phyloP scores from a whole-genome alignment of 164 flowering plant genomes.

The Magnolia kwangsiensis region DNA sequence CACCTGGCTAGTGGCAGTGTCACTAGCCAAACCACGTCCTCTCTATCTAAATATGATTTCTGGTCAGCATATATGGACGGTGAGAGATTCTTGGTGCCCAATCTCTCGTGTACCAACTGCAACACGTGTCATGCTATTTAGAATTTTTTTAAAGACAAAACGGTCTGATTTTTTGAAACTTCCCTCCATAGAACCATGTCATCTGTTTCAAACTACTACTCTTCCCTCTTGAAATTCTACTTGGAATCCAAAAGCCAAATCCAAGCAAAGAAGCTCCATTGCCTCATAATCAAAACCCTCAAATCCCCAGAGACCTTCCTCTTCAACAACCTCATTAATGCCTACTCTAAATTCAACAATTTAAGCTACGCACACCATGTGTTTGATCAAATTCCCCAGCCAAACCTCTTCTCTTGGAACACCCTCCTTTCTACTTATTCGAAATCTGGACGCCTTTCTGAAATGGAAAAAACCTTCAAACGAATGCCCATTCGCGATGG shows the following conservation, averaged over 20 bases:
- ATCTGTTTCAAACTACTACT: slow-evolving; percentile 43
- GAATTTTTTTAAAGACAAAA: too few species aligned
- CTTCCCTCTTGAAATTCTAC: slow-evolving; percentile 49
- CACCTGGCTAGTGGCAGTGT: too few species aligned
- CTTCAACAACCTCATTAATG: slow-evolving; percentile 47
- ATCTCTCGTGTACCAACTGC: too few species aligned
- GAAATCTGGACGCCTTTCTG: slow-evolving; percentile 32
- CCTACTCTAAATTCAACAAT: slow-evolving; percentile 40
- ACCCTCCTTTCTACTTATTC: slow-evolving; percentile 62
- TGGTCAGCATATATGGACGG: too few species aligned
- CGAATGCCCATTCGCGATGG: slow-evolving; percentile 24
- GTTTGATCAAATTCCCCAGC: slow-evolving; percentile 67
- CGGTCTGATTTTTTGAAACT: background rate
- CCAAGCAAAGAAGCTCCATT: slow-evolving; percentile 57
- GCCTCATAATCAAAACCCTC: slow-evolving; percentile 49
- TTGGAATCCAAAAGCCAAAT: slow-evolving; percentile 36
- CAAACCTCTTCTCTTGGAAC: slow-evolving; percentile 77
- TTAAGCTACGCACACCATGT: slow-evolving; percentile 50
- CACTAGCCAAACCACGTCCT: too few species aligned
- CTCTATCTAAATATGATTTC: too few species aligned
- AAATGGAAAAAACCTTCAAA: slow-evolving; percentile 20
- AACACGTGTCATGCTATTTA: too few species aligned
- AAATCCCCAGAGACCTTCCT: slow-evolving; percentile 52
- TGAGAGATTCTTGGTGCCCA: too few species aligned
- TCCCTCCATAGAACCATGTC: slow-evolving; percentile 18